Evolutionary conservation across 768 basidiomycete genomes (phyloP).

Genomic region (Podaxis sp.): DNA sequence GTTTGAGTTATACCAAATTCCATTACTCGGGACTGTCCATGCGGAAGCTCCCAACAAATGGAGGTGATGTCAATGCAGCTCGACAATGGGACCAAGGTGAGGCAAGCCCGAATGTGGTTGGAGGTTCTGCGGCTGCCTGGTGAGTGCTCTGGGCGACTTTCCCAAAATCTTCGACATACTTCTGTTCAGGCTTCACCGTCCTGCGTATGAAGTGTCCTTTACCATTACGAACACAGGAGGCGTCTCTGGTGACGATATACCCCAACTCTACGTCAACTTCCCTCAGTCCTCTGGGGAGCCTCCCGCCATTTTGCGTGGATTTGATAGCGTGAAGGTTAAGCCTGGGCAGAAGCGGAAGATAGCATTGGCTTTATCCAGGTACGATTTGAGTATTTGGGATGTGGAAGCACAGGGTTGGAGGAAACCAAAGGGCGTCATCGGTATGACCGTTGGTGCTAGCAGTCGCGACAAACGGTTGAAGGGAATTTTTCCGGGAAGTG

Average conservation of each 20-base stretch:
- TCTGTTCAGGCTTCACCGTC: conserved; percentile 54
- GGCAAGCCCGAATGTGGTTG: conserved; percentile 48
- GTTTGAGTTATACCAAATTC: conserved; percentile 83
- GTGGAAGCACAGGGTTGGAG: conserved; percentile 69
- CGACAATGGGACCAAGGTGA: conserved; percentile 56
- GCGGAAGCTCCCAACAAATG: conserved; percentile 30
- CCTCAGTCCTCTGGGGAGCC: conserved; percentile 62
- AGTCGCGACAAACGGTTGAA: conserved; percentile 55
- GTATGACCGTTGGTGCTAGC: conserved; percentile 63
- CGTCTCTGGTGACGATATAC: conserved; percentile 55
- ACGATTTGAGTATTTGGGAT: conserved; percentile 78
- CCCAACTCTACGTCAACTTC: conserved; percentile 77
- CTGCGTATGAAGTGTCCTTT: conserved; percentile 61
- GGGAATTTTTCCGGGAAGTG: conserved; percentile 30
- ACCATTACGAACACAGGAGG: conserved; percentile 60
- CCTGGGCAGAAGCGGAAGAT: conserved; percentile 44
- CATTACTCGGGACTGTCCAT: conserved; percentile 59
- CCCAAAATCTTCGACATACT: not conserved
- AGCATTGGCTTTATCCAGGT: conserved; percentile 56
- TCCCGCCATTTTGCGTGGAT: conserved; percentile 67
- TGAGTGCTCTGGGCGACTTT: conserved; percentile 16
- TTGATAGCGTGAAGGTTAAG: conserved; percentile 48
- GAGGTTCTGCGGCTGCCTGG: conserved; percentile 63
- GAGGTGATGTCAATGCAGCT: conserved; percentile 33
- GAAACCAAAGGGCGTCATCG: conserved; percentile 58